Conservation (phyloP, 2,329 filamentous ascomycete genomes). For the Neonectria sp. region DNA sequence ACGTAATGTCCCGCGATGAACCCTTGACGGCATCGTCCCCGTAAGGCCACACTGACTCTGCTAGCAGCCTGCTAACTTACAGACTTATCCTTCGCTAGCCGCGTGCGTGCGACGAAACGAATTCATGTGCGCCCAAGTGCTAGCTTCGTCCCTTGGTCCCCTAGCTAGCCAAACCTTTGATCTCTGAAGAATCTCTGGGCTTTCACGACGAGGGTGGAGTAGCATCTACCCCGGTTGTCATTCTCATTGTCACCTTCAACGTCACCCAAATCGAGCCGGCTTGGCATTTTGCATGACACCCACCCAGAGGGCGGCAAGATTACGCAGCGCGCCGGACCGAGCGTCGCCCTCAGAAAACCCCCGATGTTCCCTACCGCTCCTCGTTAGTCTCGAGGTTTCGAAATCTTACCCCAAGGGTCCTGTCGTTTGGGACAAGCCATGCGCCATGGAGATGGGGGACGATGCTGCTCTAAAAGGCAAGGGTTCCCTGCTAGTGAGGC, state of each 20-base stretch:
- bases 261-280: neutral
- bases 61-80: conserved; percentile 13
- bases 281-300: neutral
- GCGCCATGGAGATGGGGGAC: conserved; percentile 35
- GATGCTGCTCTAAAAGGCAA: conserved; percentile 33
- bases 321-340: conserved; percentile 23
- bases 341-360: neutral
- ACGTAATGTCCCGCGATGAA: conserved; percentile 28
- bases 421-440: conserved; percentile 33
- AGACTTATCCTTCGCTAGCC: conserved; percentile 16
- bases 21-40: conserved; percentile 26
- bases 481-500: conserved; percentile 40
- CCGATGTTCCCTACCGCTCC: conserved; percentile 7
- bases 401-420: conserved; percentile 35
- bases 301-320: conserved; percentile 19
- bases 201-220: conserved; percentile 4
- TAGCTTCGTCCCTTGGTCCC: neutral
- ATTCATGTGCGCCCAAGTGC: conserved; percentile 9
- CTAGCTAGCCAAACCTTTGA: conserved; percentile 16
- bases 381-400: conserved; percentile 17
- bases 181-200: neutral
- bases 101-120: conserved; percentile 2
- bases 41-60: conserved; percentile 25
- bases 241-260: conserved; percentile 5
- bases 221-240: conserved; percentile 1